Evolutionary conservation across 768 basidiomycete species (phyloP).

Genomic region (Rickenella mellea): DNA sequence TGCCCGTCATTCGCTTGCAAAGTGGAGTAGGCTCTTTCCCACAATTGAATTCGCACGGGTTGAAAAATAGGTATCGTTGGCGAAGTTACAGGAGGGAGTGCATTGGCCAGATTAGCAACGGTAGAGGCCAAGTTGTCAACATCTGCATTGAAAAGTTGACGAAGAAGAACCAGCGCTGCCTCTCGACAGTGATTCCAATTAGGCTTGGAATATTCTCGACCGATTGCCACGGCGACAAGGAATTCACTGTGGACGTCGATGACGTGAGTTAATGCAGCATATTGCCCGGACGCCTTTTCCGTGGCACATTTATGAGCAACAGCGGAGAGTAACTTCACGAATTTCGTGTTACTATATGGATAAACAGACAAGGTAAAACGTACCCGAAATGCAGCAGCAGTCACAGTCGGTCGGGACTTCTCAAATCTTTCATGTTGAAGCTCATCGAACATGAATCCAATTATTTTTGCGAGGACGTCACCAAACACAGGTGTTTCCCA

Average conservation of each 20-base stretch:
- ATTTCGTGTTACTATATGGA: conserved; percentile 1
- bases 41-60: conserved; percentile 48
- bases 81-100: too few relatives aligned
- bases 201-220: conserved; percentile 24
- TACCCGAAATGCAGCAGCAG: conserved; percentile 56
- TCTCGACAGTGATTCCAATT: too few relatives aligned
- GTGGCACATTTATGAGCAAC: conserved; percentile 23
- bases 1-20: conserved; percentile 49
- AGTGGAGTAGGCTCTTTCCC: conserved; percentile 56
- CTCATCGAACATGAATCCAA: conserved; percentile 71
- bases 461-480: conserved; percentile 65
- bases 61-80: too few relatives aligned
- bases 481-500: conserved; percentile 36
- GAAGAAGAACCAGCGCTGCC: too few relatives aligned
- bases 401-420: conserved; percentile 46
- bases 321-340: conserved; percentile 23
- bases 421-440: conserved; percentile 70
- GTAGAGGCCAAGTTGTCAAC: too few relatives aligned
- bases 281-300: conserved; percentile 17
- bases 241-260: conserved; percentile 43
- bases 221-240: conserved; percentile 38
- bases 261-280: conserved; percentile 23
- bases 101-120: too few relatives aligned
- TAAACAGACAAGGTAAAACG: conserved; percentile 18
- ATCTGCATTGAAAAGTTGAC: too few relatives aligned